Conservation (phyloP, 2,329 filamentous ascomycete species). For the Daldinia sp. region DNA sequence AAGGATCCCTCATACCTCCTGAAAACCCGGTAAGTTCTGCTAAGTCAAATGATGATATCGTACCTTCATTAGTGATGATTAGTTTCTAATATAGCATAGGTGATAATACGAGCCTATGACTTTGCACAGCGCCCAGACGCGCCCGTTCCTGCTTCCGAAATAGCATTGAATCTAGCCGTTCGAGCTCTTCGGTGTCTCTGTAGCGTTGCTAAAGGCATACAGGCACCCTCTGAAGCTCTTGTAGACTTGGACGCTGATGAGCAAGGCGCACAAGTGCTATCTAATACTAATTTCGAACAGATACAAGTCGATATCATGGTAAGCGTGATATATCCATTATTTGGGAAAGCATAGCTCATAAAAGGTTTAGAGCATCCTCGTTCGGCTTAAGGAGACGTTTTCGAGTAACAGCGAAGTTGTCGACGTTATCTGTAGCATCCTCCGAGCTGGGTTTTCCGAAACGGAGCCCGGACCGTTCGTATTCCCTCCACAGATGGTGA, state of each 20-base stretch:
- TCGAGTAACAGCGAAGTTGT: slow-evolving; percentile 73
- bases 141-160: slow-evolving; percentile 54
- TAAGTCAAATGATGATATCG: slow-evolving; percentile 37
- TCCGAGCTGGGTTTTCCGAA: slow-evolving; percentile 82
- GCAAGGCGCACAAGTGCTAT: slow-evolving; percentile 18
- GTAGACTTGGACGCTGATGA: slow-evolving; percentile 74
- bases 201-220: slow-evolving; percentile 78
- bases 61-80: slow-evolving; percentile 37
- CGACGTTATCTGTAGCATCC: slow-evolving; percentile 77
- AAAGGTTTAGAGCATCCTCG: slow-evolving; percentile 44
- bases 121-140: slow-evolving; percentile 43
- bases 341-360: slow-evolving; percentile 57
- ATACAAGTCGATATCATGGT: slow-evolving; percentile 63
- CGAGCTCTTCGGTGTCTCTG: slow-evolving; percentile 75
- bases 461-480: slow-evolving; percentile 81
- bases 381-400: slow-evolving; percentile 64
- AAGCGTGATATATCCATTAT: slow-evolving; percentile 47
- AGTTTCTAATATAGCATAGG: slow-evolving; percentile 45
- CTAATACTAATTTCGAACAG: slow-evolving; percentile 41
- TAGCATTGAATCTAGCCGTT: slow-evolving; percentile 63
- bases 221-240: slow-evolving; percentile 73
- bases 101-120: slow-evolving; percentile 49
- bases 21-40: slow-evolving; percentile 48
- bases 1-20: slow-evolving; percentile 41
- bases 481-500: slow-evolving; percentile 74